Evolutionary conservation across 2,329 filamentous ascomycete species (phyloP).

Genomic region (Diaporthe humulicola): DNA sequence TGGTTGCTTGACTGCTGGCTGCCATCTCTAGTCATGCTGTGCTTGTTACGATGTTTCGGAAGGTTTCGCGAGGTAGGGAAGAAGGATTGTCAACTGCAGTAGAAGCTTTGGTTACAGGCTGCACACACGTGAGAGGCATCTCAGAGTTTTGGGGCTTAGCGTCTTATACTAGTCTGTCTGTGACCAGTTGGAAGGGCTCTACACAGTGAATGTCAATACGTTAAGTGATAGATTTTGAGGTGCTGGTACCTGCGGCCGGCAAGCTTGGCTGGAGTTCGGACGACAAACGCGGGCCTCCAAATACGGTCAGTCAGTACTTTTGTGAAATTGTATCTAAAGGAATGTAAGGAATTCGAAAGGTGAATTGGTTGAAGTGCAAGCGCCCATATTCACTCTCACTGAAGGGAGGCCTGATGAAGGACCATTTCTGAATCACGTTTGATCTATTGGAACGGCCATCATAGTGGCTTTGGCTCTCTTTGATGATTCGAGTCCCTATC

Average conservation of each 20-base stretch:
- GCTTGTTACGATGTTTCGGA: no score
- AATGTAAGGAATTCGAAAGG: background rate
- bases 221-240: background rate
- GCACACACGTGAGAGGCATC: background rate
- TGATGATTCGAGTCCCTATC: no score
- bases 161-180: background rate
- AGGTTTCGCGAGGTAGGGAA: background rate
- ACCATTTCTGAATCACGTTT: no score
- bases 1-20: background rate
- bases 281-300: background rate
- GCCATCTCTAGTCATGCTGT: background rate
- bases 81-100: background rate
- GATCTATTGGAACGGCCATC: no score
- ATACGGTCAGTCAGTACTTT: background rate
- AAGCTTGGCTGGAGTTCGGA: background rate
- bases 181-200: no score
- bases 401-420: background rate
- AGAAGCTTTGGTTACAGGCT: background rate
- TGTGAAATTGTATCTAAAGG: fast-evolving
- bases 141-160: background rate
- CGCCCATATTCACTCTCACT: background rate
- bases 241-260: background rate
- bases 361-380: background rate
- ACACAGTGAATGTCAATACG: background rate
- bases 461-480: no score